These are phyloP conservation scores for Jackrogersella minutella DNA, from an alignment of 495 filamentous ascomycete genomes.

Conservation along the genomic window DNA sequence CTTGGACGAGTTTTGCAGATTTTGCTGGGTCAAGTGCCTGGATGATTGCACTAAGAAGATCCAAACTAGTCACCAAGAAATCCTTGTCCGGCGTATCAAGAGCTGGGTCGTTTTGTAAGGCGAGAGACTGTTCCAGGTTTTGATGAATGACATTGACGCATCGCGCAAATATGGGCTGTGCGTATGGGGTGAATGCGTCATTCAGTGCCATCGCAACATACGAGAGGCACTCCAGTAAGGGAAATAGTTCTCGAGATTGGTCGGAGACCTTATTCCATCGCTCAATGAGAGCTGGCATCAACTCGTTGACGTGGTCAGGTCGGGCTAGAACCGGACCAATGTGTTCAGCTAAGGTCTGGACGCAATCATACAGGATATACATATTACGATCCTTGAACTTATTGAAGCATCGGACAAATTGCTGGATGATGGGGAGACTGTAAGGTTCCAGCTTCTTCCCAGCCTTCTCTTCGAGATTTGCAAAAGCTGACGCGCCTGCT, in stretches of 20 bases:
- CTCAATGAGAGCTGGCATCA: constrained; percentile 94
- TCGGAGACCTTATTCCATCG: constrained; percentile 89
- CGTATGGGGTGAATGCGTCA: constrained; percentile 81
- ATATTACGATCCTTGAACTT: constrained; percentile 99
- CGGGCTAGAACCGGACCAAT: constrained; percentile 80
- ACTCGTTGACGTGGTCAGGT: constrained; percentile 77
- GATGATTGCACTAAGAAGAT: constrained; percentile 92
- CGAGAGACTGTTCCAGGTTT: constrained; percentile 80
- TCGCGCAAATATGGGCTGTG: constrained; percentile 80
- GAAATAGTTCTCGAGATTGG: constrained; percentile 92
- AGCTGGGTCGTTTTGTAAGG: constrained; percentile 65
- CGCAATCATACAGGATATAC: constrained; percentile 98
- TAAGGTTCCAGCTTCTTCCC: constrained; percentile 80
- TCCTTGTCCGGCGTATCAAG: constrained; percentile 93
- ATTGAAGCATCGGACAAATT: constrained; percentile 89
- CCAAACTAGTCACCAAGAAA: constrained; percentile 95
- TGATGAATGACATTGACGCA: constrained; percentile 91
- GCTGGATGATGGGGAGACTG: constrained; percentile 86
- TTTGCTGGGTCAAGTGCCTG: constrained; percentile 83
- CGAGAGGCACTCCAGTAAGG: constrained; percentile 91
- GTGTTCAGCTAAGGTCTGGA: constrained; percentile 95
- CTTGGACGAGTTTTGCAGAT: constrained; percentile 76
- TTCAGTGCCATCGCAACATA: constrained; percentile 91
- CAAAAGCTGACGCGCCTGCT: constrained; percentile 94
- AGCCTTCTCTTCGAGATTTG: constrained; percentile 93